Evolutionary conservation across 2,329 filamentous ascomycete genomes (phyloP).

Genomic region (Colletotrichum cordylinicola): DNA sequence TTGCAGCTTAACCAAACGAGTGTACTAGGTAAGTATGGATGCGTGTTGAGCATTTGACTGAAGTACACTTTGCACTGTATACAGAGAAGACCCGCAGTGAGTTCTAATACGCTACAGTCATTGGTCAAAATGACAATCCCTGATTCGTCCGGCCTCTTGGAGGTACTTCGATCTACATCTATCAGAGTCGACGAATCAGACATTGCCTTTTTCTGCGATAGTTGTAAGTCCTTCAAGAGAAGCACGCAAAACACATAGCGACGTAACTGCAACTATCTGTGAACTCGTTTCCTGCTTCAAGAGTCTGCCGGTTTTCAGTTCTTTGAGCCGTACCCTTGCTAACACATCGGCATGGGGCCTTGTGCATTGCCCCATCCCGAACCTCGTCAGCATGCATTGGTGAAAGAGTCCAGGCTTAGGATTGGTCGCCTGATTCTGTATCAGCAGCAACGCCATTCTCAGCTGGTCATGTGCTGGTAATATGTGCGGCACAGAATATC

Average conservation of each 20-base stretch:
- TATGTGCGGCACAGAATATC: not conserved
- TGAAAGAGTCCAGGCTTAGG: not conserved
- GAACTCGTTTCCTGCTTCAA: not conserved
- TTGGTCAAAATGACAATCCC: not conserved
- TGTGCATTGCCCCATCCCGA: not conserved
- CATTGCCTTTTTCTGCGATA: not conserved
- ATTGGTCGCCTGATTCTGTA: not conserved
- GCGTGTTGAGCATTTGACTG: too few species aligned
- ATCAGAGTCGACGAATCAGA: not conserved
- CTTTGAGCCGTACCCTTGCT: not conserved
- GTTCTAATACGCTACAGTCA: not conserved
- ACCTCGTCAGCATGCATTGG: not conserved
- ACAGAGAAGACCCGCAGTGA: not conserved
- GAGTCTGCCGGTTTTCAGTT: fast-evolving
- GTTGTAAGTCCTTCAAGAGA: not conserved
- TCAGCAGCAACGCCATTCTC: not conserved
- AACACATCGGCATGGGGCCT: not conserved
- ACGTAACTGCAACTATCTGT: not conserved
- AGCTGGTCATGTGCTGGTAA: not conserved
- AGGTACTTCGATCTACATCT: not conserved
- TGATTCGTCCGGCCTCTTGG: not conserved
- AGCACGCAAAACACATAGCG: not conserved
- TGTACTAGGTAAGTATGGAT: too few species aligned
- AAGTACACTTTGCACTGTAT: not conserved
- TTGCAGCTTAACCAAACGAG: too few species aligned